phyloP scores from a whole-genome alignment of 2,329 filamentous ascomycete genomes.

The Aciculosporium take region DNA sequence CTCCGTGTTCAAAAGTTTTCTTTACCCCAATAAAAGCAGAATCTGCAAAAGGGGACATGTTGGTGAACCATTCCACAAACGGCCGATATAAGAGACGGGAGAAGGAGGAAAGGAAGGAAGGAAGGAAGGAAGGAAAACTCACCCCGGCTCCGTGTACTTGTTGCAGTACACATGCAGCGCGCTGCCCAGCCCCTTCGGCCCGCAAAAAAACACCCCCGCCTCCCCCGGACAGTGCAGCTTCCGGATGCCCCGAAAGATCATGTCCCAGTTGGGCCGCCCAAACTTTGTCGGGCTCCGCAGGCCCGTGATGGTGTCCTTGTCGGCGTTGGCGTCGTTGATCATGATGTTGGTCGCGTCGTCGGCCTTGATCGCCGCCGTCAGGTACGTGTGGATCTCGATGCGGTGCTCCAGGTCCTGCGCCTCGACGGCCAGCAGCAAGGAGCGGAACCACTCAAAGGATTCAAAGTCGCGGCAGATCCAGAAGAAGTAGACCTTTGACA shows the following conservation, averaged over 20 bases:
- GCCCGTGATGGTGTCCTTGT: slow-evolving; percentile 74
- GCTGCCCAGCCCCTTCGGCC: slow-evolving; percentile 66
- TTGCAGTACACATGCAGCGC: slow-evolving; percentile 72
- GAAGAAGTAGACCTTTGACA: slow-evolving; percentile 84
- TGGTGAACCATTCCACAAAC: not conserved
- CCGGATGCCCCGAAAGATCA: slow-evolving; percentile 72
- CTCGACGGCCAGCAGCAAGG: slow-evolving; percentile 69
- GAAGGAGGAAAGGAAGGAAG: not conserved
- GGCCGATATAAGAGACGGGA: not conserved
- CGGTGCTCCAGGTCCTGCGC: slow-evolving; percentile 70
- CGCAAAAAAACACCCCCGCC: slow-evolving; percentile 74
- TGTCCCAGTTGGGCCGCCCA: slow-evolving; percentile 78
- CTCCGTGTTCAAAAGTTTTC: slow-evolving; percentile 43
- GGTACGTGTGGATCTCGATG: slow-evolving; percentile 81
- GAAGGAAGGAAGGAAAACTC: slow-evolving; percentile 21
- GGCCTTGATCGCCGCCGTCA: slow-evolving; percentile 74
- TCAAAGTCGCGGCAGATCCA: slow-evolving; percentile 84
- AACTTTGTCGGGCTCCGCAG: slow-evolving; percentile 74
- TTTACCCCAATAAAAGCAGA: slow-evolving; percentile 55
- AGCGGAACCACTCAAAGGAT: slow-evolving; percentile 82
- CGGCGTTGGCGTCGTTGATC: slow-evolving; percentile 78
- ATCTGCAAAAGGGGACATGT: slow-evolving; percentile 23
- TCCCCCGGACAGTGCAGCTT: slow-evolving; percentile 63
- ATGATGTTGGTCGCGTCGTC: slow-evolving; percentile 84
- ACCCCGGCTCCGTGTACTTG: slow-evolving; percentile 73